phyloP scores from a whole-genome alignment of 78 protist genomes.

The Dictyostelium purpureum region DNA sequence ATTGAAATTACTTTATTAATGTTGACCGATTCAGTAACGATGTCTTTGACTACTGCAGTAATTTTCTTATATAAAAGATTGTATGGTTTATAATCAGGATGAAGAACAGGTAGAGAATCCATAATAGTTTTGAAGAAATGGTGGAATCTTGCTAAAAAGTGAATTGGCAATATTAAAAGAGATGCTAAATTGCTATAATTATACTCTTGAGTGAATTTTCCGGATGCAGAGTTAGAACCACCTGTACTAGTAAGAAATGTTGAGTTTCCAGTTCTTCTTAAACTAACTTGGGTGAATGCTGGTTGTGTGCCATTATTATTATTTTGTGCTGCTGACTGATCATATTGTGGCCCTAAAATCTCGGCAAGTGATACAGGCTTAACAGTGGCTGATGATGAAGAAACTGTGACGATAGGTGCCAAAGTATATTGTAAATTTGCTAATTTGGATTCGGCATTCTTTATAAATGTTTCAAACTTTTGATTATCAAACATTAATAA shows the following conservation, averaged over 20 bases:
- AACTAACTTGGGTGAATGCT: neutral
- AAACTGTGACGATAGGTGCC: neutral
- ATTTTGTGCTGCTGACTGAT: neutral
- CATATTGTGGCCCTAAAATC: slow-evolving; percentile 43
- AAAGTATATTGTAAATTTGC: slow-evolving; percentile 22
- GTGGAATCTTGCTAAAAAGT: slow-evolving; percentile 55
- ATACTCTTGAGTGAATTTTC: slow-evolving; percentile 39
- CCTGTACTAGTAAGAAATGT: neutral
- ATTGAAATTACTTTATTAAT: slow-evolving; percentile 66
- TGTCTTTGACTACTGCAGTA: slow-evolving; percentile 13
- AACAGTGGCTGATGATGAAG: neutral
- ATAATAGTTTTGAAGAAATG: neutral
- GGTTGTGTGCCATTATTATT: neutral
- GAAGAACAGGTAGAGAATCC: slow-evolving; percentile 3
- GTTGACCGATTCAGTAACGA: slow-evolving; percentile 35
- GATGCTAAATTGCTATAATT: slow-evolving; percentile 28
- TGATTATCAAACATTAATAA: slow-evolving; percentile 50
- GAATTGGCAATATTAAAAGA: slow-evolving; percentile 53
- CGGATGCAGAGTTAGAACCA: neutral
- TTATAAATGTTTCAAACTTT: slow-evolving; percentile 57
- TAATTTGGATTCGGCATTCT: slow-evolving; percentile 29
- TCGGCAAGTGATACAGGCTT: slow-evolving; percentile 45
- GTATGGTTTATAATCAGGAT: slow-evolving; percentile 27
- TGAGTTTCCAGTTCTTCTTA: slow-evolving; percentile 11
- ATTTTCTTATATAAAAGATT: slow-evolving; percentile 16